phyloP scores from a whole-genome alignment of 441 rosid species.

The Iberis amara region DNA sequence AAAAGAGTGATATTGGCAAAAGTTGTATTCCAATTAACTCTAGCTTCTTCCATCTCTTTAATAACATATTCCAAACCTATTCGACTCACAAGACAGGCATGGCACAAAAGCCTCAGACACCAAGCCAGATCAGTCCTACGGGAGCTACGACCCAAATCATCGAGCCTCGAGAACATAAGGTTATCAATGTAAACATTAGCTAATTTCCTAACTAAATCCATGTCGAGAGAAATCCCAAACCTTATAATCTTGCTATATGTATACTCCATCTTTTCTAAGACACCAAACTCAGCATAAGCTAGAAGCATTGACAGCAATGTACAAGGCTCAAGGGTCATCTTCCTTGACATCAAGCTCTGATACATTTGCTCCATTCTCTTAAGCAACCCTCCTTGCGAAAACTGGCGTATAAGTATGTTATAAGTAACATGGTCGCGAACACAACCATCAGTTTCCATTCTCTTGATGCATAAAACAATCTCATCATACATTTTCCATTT shows the following conservation, averaged over 20 bases:
- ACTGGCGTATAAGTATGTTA: constrained; percentile 58
- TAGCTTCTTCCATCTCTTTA: constrained; percentile 47
- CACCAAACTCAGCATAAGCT: constrained; percentile 54
- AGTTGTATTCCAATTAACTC: constrained; percentile 46
- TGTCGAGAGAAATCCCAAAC: constrained; percentile 38
- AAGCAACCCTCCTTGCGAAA: constrained; percentile 55
- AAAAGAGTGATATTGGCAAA: constrained; percentile 46
- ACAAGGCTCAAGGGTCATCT: constrained; percentile 45
- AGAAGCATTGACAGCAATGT: constrained; percentile 55
- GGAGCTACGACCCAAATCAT: constrained; percentile 47
- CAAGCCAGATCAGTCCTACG: constrained; percentile 48
- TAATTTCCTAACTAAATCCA: constrained; percentile 50
- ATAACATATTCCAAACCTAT: constrained; percentile 51
- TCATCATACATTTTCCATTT: constrained; percentile 57
- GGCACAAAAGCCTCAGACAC: constrained; percentile 62
- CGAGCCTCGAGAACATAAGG: constrained; percentile 66
- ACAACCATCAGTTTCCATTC: constrained; percentile 55
- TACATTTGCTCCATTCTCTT: constrained; percentile 53
- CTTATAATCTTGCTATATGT: constrained; percentile 34
- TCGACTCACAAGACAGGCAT: constrained; percentile 53
- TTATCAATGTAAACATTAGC: constrained; percentile 51
- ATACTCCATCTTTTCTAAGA: constrained; percentile 58
- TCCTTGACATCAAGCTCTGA: constrained; percentile 38
- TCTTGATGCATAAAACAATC: constrained; percentile 52
- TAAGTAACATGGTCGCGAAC: constrained; percentile 50